These are phyloP conservation scores for Chondrostereum purpureum DNA, from an alignment of 1,284 basidiomycete genomes.

Conservation along the genomic window DNA sequence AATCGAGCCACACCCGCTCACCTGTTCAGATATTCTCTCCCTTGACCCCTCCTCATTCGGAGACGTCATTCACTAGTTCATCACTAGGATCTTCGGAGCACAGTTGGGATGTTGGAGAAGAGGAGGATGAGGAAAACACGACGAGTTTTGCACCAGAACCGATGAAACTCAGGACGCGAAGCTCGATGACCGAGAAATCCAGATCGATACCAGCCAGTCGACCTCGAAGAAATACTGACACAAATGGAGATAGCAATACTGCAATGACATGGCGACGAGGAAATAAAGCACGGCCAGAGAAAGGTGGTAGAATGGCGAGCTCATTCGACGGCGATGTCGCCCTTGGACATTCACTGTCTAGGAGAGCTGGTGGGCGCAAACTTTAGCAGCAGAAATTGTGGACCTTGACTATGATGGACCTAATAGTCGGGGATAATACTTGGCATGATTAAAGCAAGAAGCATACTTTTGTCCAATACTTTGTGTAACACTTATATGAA, in stretches of 20 bases:
- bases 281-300: no score
- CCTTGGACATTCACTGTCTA: no score
- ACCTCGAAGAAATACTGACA: neutral
- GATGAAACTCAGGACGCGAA: neutral
- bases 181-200: neutral
- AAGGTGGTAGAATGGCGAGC: no score
- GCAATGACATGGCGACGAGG: neutral
- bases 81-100: neutral
- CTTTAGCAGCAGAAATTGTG: no score
- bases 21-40: slow-evolving; percentile 5
- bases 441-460: no score
- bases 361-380: no score
- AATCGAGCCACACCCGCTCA: slow-evolving; percentile 3
- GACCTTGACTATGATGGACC: no score
- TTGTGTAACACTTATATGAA: no score
- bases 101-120: neutral
- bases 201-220: neutral
- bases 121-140: no score
- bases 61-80: neutral
- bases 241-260: neutral
- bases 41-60: slow-evolving; percentile 1
- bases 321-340: no score
- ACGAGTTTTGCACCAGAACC: neutral
- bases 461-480: no score
- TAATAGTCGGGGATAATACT: no score